Conservation (phyloP, 495 filamentous ascomycete species). For the Hypoxylon cercidicola region DNA sequence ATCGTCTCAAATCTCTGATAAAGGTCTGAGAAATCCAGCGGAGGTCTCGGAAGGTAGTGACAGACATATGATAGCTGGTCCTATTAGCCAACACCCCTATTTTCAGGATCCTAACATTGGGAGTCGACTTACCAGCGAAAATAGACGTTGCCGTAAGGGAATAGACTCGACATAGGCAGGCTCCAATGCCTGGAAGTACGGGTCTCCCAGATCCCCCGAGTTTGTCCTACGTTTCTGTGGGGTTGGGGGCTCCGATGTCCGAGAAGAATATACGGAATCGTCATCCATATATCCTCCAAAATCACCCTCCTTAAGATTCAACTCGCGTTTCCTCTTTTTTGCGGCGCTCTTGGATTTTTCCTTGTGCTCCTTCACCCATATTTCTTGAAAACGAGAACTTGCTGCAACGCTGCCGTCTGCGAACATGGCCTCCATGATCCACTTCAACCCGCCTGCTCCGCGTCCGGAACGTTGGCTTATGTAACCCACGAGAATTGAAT, state of each 20-base stretch:
- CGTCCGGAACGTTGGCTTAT: slow-evolving; percentile 52
- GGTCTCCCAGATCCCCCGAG: slow-evolving; percentile 27
- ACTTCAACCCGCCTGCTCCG: slow-evolving; percentile 47
- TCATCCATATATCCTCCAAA: slow-evolving; percentile 59
- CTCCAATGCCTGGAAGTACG: slow-evolving; percentile 39
- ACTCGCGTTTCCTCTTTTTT: slow-evolving; percentile 65
- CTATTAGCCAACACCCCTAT: slow-evolving; percentile 8
- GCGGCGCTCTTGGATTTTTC: slow-evolving; percentile 40
- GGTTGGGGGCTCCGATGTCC: slow-evolving; percentile 48
- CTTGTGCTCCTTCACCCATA: slow-evolving; percentile 60
- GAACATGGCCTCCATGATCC: slow-evolving; percentile 57
- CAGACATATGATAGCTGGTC: slow-evolving; percentile 44
- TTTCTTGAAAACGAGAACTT: slow-evolving; percentile 56
- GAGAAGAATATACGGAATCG: slow-evolving; percentile 44
- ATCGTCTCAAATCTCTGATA: slow-evolving; percentile 74
- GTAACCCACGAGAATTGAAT: slow-evolving; percentile 49
- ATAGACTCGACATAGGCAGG: slow-evolving; percentile 67
- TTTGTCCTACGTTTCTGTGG: slow-evolving; percentile 42
- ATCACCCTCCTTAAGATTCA: slow-evolving; percentile 57
- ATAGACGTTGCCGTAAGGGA: slow-evolving; percentile 70
- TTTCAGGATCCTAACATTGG: neutral
- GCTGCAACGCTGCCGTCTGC: slow-evolving; percentile 49
- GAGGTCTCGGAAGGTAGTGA: slow-evolving; percentile 49
- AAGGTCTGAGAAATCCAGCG: slow-evolving; percentile 66
- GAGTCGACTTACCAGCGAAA: slow-evolving; percentile 51